Evolutionary conservation across 371 early-diverging fungal genomes (phyloP), one percentile per base, ranked within the genome.

Genomic region (Mucor circinelloides): DNA sequence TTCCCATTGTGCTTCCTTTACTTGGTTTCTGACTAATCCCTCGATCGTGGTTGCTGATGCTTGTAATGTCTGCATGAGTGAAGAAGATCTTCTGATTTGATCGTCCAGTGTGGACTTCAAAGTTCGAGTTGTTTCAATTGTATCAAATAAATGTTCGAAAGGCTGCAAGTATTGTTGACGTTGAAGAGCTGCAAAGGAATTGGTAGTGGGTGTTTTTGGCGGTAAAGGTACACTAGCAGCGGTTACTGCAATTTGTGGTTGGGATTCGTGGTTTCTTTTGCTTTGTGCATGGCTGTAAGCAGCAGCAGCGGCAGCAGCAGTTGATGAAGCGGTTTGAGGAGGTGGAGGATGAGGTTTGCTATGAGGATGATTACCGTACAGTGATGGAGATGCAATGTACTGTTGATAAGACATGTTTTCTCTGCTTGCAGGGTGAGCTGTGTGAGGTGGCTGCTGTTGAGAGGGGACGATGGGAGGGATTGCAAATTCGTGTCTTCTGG

Each of bases 51-150:
- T 85, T 1, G 88, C 87, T 0, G 88, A 85, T 12, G 90, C 82
- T 68, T 91, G 91, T 27, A 94, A 76, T 2, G 93, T 92, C 67
- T 93, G 91, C 57, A 94, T 85, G 19, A 94, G 69, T 3, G 91
- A 84, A 0, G 90, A 81, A 5, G 92, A 90, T 31, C 88, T 85
- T 42, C 94, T 84, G 46, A 94, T 88, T 73, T 93, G 93, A 58
- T 92, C 93, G 66, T 90, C 89, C 67, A 94, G 73, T 0, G 91
- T 89, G 6, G 75, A 55, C 58, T 89, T 87, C 19, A 94, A 76
- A 2, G 85, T 84, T 2, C 85, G 81, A 2, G 84, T 84, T 10
- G 85, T 85, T 63, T 87, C 88, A 38, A 88, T 83, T 1, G 86
- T 85, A 60, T 89, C 89, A 69, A 85, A 88, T 13, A 88, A 63